phyloP scores from a whole-genome alignment of 2,329 filamentous ascomycete genomes.

The Colletotrichum plurivorum region DNA sequence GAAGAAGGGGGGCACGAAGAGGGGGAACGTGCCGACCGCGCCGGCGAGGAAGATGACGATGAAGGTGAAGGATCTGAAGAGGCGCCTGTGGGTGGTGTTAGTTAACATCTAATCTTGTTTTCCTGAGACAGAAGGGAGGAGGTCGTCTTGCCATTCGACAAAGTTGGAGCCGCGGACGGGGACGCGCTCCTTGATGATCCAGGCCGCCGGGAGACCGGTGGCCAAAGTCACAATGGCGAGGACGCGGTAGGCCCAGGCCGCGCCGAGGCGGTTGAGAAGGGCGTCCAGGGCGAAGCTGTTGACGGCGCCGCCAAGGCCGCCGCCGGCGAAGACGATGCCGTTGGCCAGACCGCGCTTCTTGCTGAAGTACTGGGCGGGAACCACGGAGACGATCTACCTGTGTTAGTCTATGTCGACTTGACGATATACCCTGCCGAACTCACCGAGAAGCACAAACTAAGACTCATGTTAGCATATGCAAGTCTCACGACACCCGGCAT shows the following conservation, averaged over 20 bases:
- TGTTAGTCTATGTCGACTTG: slow-evolving; percentile 21
- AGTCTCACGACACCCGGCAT: background rate
- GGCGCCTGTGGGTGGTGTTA: slow-evolving; percentile 52
- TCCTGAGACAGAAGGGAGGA: background rate
- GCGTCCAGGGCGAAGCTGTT: slow-evolving; percentile 65
- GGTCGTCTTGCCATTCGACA: slow-evolving; percentile 62
- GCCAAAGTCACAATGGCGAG: slow-evolving; percentile 65
- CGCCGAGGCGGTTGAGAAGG: slow-evolving; percentile 61
- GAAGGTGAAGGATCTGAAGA: slow-evolving; percentile 68
- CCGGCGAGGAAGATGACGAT: slow-evolving; percentile 66
- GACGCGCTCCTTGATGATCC: slow-evolving; percentile 63
- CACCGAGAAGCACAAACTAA: slow-evolving; percentile 33
- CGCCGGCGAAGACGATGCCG: slow-evolving; percentile 67
- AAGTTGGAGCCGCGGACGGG: slow-evolving; percentile 55
- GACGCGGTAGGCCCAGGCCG: slow-evolving; percentile 66
- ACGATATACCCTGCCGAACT: background rate
- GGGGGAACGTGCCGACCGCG: slow-evolving; percentile 70
- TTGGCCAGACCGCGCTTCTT: slow-evolving; percentile 68
- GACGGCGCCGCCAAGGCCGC: slow-evolving; percentile 69
- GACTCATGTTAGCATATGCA: background rate
- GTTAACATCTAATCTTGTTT: background rate
- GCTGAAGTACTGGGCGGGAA: slow-evolving; percentile 69
- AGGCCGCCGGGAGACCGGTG: slow-evolving; percentile 70
- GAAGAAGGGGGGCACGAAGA: slow-evolving; percentile 74
- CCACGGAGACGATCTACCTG: slow-evolving; percentile 57